Percentiles rank a stretch among this genome's conserved stretches.
Evolutionary conservation across 1,139 yeast genomes (phyloP).

Genomic region (Pichia kudriavzevii): DNA sequence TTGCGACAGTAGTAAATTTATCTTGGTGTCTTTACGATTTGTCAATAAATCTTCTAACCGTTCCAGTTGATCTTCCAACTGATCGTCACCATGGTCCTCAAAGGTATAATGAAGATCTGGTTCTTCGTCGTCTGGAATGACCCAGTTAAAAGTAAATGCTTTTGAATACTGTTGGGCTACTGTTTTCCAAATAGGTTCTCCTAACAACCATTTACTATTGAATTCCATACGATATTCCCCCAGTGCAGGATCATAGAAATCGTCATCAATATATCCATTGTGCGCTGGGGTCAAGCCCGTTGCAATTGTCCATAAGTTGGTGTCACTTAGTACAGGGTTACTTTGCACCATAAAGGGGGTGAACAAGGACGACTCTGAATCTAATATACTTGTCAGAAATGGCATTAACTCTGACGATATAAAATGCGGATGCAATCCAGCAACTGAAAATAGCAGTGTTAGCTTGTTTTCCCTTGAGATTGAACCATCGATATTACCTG

Average conservation of each 20-base stretch:
- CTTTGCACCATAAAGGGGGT: conserved; percentile 83
- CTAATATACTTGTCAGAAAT: conserved; percentile 48
- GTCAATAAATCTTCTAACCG: conserved; percentile 40
- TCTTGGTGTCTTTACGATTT: conserved; percentile 20
- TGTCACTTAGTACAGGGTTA: conserved; percentile 84
- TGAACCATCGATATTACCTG: too few species aligned
- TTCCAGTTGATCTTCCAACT: conserved; percentile 47
- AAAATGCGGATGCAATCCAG: conserved; percentile 89
- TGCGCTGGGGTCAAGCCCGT: conserved; percentile 80
- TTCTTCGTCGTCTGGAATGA: conserved; percentile 89
- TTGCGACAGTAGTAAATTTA: conserved; percentile 72
- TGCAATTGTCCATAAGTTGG: conserved; percentile 86
- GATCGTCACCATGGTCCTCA: conserved; percentile 61
- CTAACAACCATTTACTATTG: conserved; percentile 75
- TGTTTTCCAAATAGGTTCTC: conserved; percentile 84
- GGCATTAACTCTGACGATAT: conserved; percentile 67
- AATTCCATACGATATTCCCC: conserved; percentile 56
- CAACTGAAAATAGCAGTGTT: conserved; percentile 69
- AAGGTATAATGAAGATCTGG: too few species aligned
- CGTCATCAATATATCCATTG: conserved; percentile 85
- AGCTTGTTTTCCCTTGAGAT: conserved; percentile 49
- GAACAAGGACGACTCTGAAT: conserved; percentile 41
- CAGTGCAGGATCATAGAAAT: conserved; percentile 59
- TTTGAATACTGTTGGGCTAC: conserved; percentile 57
- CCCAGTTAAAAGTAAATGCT: conserved; percentile 92